Conservation (phyloP, 495 filamentous ascomycete species). For the Podospora pseudopauciseta region DNA sequence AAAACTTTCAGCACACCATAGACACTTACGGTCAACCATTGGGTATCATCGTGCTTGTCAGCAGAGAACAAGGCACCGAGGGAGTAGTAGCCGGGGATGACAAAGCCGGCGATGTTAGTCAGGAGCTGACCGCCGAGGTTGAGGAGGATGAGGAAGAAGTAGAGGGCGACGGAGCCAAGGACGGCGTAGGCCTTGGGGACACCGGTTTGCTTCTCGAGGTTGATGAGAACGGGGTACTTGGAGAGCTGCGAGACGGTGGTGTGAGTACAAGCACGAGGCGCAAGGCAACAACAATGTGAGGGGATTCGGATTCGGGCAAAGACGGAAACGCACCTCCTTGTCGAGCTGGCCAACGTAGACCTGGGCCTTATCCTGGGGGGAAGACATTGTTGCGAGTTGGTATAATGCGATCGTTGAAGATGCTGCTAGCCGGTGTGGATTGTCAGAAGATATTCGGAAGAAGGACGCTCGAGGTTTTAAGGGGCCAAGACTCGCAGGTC, state of each 20-base stretch:
- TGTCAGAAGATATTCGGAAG: background rate
- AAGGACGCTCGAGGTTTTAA: background rate
- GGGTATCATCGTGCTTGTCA: constrained; percentile 82
- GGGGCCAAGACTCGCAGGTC: background rate
- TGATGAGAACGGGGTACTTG: constrained; percentile 91
- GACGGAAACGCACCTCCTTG: constrained; percentile 77
- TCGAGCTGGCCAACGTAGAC: constrained; percentile 86
- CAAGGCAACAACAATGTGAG: constrained; percentile 4
- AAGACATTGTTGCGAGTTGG: constrained; percentile 54
- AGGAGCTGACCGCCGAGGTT: constrained; percentile 97
- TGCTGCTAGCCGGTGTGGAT: constrained; percentile 15
- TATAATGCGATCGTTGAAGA: constrained; percentile 9
- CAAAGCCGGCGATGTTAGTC: constrained; percentile 92
- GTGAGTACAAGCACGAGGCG: constrained; percentile 6
- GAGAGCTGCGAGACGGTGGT: constrained; percentile 63
- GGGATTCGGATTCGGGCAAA: constrained; percentile 7
- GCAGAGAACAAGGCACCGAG: constrained; percentile 82
- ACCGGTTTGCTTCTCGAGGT: constrained; percentile 92
- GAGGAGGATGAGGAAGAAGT: constrained; percentile 98
- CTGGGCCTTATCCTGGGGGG: constrained; percentile 84
- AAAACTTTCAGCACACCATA: background rate
- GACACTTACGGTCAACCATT: constrained; percentile 64
- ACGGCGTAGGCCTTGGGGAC: constrained; percentile 95
- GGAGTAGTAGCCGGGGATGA: constrained; percentile 94
- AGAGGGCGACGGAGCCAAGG: constrained; percentile 78